Base-by-base conservation (phyloP, 768 basidiomycete species). In the Gloeopeniophorella convolvens region DNA sequence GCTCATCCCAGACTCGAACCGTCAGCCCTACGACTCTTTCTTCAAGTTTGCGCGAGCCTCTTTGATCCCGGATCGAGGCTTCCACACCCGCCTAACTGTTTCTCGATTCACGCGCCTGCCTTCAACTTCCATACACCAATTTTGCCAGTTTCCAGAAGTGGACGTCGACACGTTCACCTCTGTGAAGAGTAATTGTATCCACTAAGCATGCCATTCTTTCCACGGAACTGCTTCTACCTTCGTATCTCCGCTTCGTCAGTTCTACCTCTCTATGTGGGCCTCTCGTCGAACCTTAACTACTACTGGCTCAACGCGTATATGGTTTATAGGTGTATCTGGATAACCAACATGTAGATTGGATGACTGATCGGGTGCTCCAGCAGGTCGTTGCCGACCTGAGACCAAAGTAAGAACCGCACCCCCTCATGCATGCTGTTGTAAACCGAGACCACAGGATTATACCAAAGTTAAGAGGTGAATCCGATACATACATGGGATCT, bases 301-400 rank as follows among this genome's bases (percentile, higher is more conserved):
- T 21, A 13, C 60, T 49, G 37, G 8, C 27, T 47, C 27, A 47
- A 16, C 3, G 34, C 3, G 5, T 8, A 30, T 20, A 34, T 15
- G 10, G 21, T 40, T 9, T 30, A 45, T 54, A 86, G 83, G 68
- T 93, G 4, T 94, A 93, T 65, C 78, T 96, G 24, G 93, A 96
- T 62, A 89, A 89, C 56, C 77, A 80, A 10, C 93, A 96, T 70
- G 66, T 88, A 13, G 74, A 81, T 48, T 96, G 93, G 93, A 95
- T 96, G 91, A 81, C 85, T 5, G 91, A 95, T 59, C 59, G 66
- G 21, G 73, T 86, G 34, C 70, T 95, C 2, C 90, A 92, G 60
- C 78, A 81, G 59, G 87, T 95, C 15, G 73, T 96, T 2, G 75
- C 78, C 9, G 89, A 91, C 64, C 66, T 96, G 40, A 76, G 85